Evolutionary conservation across 1,284 basidiomycete species (phyloP), one percentile per base, ranked within the genome.

Genomic region (Cryptococcus sp.): DNA sequence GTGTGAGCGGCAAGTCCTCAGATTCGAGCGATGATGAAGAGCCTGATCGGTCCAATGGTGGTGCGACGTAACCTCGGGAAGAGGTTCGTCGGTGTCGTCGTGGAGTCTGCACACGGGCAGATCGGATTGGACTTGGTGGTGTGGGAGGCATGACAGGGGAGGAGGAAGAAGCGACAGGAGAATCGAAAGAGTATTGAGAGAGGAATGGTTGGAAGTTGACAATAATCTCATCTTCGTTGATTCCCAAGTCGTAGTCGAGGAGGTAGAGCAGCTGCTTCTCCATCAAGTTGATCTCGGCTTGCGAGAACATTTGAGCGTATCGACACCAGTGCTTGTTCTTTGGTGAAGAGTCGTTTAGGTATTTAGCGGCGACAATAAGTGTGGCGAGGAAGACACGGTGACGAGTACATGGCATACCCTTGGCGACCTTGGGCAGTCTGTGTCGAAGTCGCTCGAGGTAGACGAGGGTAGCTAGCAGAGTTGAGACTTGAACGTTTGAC

Each of bases 361-460:
- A 98, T 79, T 98, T 98, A 65, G 93, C 89, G 34, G 95, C 88
- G 49, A 94, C 89, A 76, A 98, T 98, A 68, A 98, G 85, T 0
- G 89, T 87, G 41, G 95, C 94, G 64, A 98, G 83, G 78, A 98
- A 97, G 61, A 98, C 88, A 49, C 95, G 88, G 76, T 97, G 94
- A 51, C 90, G 84, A 4, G 94, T 94, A 77, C 90, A 95, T 31
- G 88, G 84, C 82, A 77, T 75, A 56, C 73, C 94, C 82, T 90
- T 92, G 48, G 90, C 85, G 76, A 91, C 83, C 55, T 85, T 82
- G 8, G 93, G 90, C 47, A 98, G 80, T 70, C 88, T 88, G 48
- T 82, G 76, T 52, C 87, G 83, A 53, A 98, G 82, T 46, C 95
- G 84, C 65, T 97, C 89, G 57, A 98, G 86, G 80, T 95, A 98